phyloP scores from a whole-genome alignment of 2,329 filamentous ascomycete genomes.

The Pestalotiopsis fici region DNA sequence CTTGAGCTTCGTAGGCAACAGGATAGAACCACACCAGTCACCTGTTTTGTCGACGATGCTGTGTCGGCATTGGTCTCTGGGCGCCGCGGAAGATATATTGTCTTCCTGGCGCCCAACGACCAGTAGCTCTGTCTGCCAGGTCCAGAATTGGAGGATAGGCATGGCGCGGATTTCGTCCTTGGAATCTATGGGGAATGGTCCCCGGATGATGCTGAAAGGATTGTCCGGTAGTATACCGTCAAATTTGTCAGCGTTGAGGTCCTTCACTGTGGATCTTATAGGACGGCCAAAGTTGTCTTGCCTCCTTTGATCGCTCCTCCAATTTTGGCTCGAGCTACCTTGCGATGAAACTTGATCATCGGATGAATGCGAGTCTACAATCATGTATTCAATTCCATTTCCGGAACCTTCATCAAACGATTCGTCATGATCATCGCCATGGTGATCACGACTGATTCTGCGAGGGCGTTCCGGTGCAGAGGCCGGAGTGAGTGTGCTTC shows the following conservation, averaged over 20 bases:
- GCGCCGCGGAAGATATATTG: accelerated
- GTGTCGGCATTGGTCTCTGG: background rate
- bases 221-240: background rate
- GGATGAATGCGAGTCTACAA: background rate
- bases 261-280: background rate
- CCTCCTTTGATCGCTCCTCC: background rate
- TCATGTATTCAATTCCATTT: background rate
- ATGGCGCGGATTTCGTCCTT: background rate
- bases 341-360: background rate
- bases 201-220: background rate
- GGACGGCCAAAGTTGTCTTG: background rate
- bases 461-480: too few species aligned
- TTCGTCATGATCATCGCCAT: too few species aligned
- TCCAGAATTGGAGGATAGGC: background rate
- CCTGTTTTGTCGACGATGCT: background rate
- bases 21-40: background rate
- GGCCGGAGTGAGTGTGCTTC: too few species aligned
- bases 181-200: background rate
- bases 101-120: background rate
- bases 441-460: too few species aligned
- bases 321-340: background rate
- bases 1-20: background rate
- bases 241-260: background rate
- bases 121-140: background rate
- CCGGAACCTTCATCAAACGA: background rate